Base-by-base conservation (phyloP, 306 rosid genomes). In the Macrotyloma uniflorum region DNA sequence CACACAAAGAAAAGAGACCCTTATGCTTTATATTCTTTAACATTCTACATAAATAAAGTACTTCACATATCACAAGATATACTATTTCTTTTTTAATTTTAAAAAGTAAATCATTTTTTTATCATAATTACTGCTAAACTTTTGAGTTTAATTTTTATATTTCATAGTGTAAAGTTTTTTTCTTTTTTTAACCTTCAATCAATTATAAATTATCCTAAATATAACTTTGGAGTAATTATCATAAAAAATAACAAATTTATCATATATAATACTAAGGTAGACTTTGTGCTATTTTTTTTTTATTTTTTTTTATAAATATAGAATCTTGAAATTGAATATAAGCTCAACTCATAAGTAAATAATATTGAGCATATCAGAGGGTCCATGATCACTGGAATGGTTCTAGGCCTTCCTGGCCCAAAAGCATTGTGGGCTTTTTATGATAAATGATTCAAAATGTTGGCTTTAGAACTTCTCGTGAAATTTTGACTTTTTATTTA, bases 11-110 rank as follows among this genome's bases (percentile, higher is more conserved):
- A 63, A 57, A 79, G 57, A 23, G 57, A 35, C 43, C 66, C 50
- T 8, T 64, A n/a, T 19, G 43, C 63, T 78, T 83, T 45, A 68
- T 50, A 74, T 79, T 73, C 43, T 47, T 58, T 23, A 75, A 58
- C 30, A 78, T 66, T 13, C 67, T 55, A 54, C 76, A 45, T 19
- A 57, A 76, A 36, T 19, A 66, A 76, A 36, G 20, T n/a, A 20
- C 18, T 65, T 77, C 33, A 71, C 42, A 77, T 36, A 58, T 70
- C 54, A 75, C 33, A 69, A 19, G 12, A 64, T n/a, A 9, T 35
- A 35, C 40, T 64, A 36, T 64, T 35, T n/a, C 8, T 35, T 63
- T 4, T 0, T 3, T 20, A 19, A 53, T 10, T 40, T 1, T 1
- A 8, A 3, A 55, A 23, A 54, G 2, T 20, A 4, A 20, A 10